Evolutionary conservation across 2,329 filamentous ascomycete genomes (phyloP), one percentile per base, ranked within the genome.

Genomic region (Lasiodiplodia theobromae): DNA sequence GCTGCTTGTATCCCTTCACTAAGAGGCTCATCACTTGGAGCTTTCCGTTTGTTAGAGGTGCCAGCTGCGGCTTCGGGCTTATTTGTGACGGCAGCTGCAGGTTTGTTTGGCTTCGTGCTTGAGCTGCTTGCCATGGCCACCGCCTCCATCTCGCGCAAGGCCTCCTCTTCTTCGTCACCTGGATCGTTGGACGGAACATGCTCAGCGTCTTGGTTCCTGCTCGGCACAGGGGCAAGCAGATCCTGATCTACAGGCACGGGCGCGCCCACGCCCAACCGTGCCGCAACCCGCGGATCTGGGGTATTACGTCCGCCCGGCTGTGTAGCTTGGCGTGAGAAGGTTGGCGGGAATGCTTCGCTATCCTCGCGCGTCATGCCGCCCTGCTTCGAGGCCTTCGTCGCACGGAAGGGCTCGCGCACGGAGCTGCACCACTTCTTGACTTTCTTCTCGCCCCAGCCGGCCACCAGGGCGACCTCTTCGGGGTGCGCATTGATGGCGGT

Each of bases 361-460:
- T 75, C 75, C 53, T 81, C 78, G 47, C 47, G 60, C 60, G 60
- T 64, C 60, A 64, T 52, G 60, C 28, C 60, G n/a, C 80, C 82
- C 49, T 84, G 78, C 72, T 82, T 92, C n/a, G 86, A 87, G 2
- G 92, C 87, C 74, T 91, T 91, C 73, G 89, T 88, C 5, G 91
- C 88, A 69, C 93, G 84, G 74, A 98, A 97, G 0, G 93, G 93
- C 79, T 97, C 94, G 69, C 93, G 88, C 1, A 97, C 91, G 11
- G 92, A 91, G 68, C 85, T 87, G 72, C 87, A 91, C 95, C 95
- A 98, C 69, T 89, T 88, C 79, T 92, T 91, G 25, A 97, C 93
- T 80, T 99, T 99, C 82, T 93, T 94, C 80, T 96, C 93, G 40
- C 96, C 96, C 94, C 94, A 99, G 0, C 96, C 96, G 37, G 90